Evolutionary conservation across 1,139 yeast species (phyloP), one percentile per base, ranked within the genome.

Genomic region (Groenewaldozyma sp.): DNA sequence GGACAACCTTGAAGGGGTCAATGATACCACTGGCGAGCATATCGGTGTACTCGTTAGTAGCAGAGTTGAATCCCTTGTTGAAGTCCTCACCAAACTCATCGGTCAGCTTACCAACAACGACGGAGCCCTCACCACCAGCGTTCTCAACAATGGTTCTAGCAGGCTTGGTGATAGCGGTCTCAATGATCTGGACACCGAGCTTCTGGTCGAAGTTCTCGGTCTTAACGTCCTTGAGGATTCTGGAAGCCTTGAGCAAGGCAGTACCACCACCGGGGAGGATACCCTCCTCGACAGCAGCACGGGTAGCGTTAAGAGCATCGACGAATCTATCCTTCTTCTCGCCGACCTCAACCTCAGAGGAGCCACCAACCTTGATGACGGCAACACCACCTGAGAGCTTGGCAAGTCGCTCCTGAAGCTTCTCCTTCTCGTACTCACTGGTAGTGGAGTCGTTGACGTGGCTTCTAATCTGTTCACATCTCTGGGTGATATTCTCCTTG

Each of bases 231-330:
- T 80, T 93, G 60, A 91, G 75, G 51, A 82, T 67, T 62, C 80
- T 76, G 42, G 95, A 78, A 35, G 98, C 98, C 77, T 91, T 91
- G 59, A 88, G 78, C 63, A 91, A 76, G 50, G 98, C 98, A 54
- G 97, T 91, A 72, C 99, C 99, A 66, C 98, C 99, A 72, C 99
- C 99, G 63, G 98, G 98, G 55, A 91, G 76, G 61, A 93, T 91
- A 71, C 99, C 99, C 68, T 91, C 98, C 70, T 91, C 94, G 50
- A 91, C 98, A 49, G 99, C 99, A 53, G 99, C 98, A 71, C 98
- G 87, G 44, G 98, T 93, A 45, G 99, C 98, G 64, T 93, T 91
- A 62, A 91, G 76, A 37, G 99, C 98, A 71, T 91, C 99, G 58
- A 93, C 98, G 62, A 88, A 93, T 71, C 99, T 87, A 66, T 91